Percentiles rank a stretch among this genome's conserved stretches.
phyloP scores from a whole-genome alignment of 805 yeast genomes.

The Schizosaccharomyces cryophilus region DNA sequence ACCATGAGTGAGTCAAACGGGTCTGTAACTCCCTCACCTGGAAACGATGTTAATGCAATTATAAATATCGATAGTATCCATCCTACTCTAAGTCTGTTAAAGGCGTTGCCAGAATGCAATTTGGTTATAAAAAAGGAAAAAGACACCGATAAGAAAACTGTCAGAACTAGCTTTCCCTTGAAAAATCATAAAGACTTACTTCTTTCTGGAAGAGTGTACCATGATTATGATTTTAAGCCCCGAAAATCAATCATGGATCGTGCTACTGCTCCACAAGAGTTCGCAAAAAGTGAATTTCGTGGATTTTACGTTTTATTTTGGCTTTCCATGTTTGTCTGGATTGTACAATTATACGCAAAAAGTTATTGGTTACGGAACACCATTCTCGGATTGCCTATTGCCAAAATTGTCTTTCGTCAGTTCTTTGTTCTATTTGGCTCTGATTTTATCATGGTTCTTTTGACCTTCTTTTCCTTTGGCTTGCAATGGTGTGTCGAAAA shows the following conservation, averaged over 20 bases:
- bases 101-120: not conserved
- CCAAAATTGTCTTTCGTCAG: slow-evolving; percentile 34
- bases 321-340: slow-evolving; percentile 35
- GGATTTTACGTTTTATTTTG: slow-evolving; percentile 68
- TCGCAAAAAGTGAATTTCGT: slow-evolving; percentile 21
- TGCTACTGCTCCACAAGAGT: not conserved
- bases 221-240: not conserved
- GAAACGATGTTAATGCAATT: not conserved
- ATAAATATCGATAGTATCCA: not conserved
- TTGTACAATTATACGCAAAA: slow-evolving; percentile 28
- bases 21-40: not conserved
- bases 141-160: not conserved
- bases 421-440: slow-evolving; percentile 42
- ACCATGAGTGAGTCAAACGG: no score
- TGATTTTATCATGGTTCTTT: slow-evolving; percentile 50
- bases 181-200: not conserved
- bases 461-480: slow-evolving; percentile 33
- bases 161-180: not conserved
- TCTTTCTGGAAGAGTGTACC: not conserved
- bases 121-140: not conserved
- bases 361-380: slow-evolving; percentile 18
- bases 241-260: not conserved
- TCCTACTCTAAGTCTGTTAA: not conserved
- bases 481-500: slow-evolving; percentile 32
- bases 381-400: slow-evolving; percentile 23